Conservation (phyloP, 2,329 filamentous ascomycete species). For the Mollisia scopiformis region DNA sequence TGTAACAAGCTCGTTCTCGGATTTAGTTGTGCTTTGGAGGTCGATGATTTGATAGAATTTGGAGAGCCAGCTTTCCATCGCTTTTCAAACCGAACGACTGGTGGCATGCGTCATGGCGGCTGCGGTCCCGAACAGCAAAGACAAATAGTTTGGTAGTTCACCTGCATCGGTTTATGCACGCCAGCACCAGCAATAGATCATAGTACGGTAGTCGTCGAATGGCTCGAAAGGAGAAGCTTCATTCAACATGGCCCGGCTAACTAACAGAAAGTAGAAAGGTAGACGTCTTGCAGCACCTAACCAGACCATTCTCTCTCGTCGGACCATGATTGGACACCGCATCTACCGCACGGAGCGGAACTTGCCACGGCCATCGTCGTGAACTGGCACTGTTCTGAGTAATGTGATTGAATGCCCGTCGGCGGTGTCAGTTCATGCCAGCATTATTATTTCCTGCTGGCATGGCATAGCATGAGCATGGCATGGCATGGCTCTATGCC, state of each 20-base stretch:
- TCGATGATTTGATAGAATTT: background rate
- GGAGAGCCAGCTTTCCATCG: too few species aligned
- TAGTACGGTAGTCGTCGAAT: too few species aligned
- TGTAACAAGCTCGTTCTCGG: conserved; percentile 10
- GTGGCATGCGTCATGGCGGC: background rate
- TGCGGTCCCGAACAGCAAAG: background rate
- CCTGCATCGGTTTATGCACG: background rate
- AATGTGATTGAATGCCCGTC: too few species aligned
- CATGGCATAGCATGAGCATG: too few species aligned
- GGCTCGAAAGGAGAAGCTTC: too few species aligned
- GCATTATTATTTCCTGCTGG: background rate
- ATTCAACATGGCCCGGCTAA: too few species aligned
- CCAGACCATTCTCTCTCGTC: too few species aligned
- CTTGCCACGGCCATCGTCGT: background rate
- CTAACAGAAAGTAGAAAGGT: too few species aligned
- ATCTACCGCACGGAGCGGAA: background rate
- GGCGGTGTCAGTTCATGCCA: too few species aligned
- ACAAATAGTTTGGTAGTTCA: background rate
- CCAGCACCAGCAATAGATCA: too few species aligned
- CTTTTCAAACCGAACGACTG: too few species aligned
- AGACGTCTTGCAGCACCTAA: too few species aligned
- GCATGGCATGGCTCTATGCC: background rate
- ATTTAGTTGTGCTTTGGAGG: background rate
- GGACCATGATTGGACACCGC: background rate
- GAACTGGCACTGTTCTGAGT: background rate